Percentiles rank a stretch among this genome's conserved stretches.
Evolutionary conservation across 257 asterid species (phyloP).

Genomic region (Solanum chmielewskii): DNA sequence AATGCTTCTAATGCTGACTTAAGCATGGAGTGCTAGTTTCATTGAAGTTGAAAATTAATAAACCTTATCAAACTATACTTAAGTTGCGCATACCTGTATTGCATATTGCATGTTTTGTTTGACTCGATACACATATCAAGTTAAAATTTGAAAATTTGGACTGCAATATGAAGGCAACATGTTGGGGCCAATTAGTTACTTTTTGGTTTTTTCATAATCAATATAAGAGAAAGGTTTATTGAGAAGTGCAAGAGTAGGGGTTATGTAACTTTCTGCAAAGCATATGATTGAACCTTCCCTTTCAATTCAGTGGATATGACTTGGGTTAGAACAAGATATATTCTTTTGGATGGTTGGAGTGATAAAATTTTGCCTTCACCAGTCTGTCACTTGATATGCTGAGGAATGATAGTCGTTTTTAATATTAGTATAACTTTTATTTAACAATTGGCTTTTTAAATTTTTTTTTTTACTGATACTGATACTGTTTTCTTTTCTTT

Average conservation of each 20-base stretch:
- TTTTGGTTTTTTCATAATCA: neutral
- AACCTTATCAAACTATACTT: neutral
- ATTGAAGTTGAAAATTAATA: neutral
- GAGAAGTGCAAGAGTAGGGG: neutral
- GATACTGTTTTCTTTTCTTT: constrained; percentile 1
- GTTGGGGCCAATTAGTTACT: neutral
- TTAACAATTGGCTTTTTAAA: neutral
- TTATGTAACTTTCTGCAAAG: neutral
- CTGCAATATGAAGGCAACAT: neutral
- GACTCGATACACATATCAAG: neutral
- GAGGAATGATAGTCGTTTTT: neutral
- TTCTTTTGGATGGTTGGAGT: neutral
- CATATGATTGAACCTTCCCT: neutral
- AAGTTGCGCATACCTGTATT: neutral
- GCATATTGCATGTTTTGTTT: neutral
- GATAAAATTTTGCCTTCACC: neutral
- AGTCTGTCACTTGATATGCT: neutral
- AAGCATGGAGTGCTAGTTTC: neutral
- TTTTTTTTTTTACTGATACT: neutral
- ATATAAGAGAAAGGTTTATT: neutral
- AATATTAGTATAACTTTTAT: neutral
- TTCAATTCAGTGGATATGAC: neutral
- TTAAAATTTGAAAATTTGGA: neutral
- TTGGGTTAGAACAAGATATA: neutral
- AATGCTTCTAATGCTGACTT: neutral